These are phyloP conservation scores for Croton laevigatus DNA, from an alignment of 441 rosid genomes.

Conservation along the genomic window DNA sequence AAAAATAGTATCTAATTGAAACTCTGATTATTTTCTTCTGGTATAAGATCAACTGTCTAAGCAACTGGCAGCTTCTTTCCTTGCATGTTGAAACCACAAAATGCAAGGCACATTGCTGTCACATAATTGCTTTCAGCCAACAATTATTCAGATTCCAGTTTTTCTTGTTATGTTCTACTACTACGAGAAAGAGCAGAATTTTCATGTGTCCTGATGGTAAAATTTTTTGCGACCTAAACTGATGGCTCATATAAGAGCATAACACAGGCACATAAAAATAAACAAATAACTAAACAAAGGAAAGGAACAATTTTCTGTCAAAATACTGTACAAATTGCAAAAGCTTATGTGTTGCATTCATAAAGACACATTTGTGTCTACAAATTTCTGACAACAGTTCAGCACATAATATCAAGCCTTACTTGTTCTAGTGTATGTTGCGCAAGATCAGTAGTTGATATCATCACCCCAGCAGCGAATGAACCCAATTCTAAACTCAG, in stretches of 20 bases:
- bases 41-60: background rate
- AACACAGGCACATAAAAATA: background rate
- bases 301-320: background rate
- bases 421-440: slow-evolving; percentile 58
- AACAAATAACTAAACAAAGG: background rate
- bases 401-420: slow-evolving; percentile 15
- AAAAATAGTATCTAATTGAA: background rate
- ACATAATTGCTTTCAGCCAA: background rate
- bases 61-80: background rate
- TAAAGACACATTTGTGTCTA: slow-evolving; percentile 9
- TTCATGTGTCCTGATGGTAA: background rate
- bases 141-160: background rate
- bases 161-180: background rate
- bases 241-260: background rate
- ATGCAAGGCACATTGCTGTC: background rate
- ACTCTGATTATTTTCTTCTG: background rate
- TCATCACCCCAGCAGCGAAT: slow-evolving; percentile 64
- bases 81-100: background rate
- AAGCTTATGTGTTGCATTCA: background rate
- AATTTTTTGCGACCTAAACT: background rate
- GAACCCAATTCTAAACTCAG: slow-evolving; percentile 59
- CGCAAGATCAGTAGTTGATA: slow-evolving; percentile 56
- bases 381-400: background rate
- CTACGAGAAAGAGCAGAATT: background rate
- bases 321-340: background rate